Evolutionary conservation across 495 filamentous ascomycete species (phyloP), one percentile per base, ranked within the genome.

Genomic region (Talaromyces ruber): DNA sequence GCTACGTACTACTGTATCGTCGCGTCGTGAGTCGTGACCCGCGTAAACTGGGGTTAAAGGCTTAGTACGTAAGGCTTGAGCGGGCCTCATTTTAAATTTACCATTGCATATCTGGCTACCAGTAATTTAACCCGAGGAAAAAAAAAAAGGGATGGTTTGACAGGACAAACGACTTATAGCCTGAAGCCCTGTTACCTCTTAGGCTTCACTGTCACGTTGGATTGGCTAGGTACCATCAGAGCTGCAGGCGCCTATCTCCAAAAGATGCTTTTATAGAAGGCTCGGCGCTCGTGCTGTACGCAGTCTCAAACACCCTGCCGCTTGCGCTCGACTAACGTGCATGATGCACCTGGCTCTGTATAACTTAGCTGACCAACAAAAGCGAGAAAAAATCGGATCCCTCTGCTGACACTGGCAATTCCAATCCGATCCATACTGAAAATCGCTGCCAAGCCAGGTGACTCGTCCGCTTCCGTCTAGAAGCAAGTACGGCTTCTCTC

Each of bases 171-270:
- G 21, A 47, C 18, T 39, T 9, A 39, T 37, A 37, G 32, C 32
- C 32, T 12, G 34, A 39, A 39, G 34, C 34, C 34, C 16, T 39
- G 34, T 16, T 39, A 12, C 32, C 32, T 14, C 14, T 12, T 12
- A 37, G 32, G 32, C 22, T 5, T 9, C 22, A 52, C 8, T 28
- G 51, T 54, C 51, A 28, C 51, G 51, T 54, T 54, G 51, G 51
- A 54, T 12, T 54, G 51, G 51, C 51, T 54, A 54, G 21, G 51
- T 54, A 54, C 26, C 51, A 54, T 54, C 22, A 54, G 51, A 54
- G 51, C 51, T 26, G 51, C 24, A 54, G 51, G 22, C 26, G 14
- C 21, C 22, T 54, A 26, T 28, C 51, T 14, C 26, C 14, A 18
- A 47, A 47, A 21, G 51, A 54, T 54, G 51, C 22, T 14, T 26